Conservation (phyloP, 2,329 filamentous ascomycete genomes). For the Trichoderma harzianum region DNA sequence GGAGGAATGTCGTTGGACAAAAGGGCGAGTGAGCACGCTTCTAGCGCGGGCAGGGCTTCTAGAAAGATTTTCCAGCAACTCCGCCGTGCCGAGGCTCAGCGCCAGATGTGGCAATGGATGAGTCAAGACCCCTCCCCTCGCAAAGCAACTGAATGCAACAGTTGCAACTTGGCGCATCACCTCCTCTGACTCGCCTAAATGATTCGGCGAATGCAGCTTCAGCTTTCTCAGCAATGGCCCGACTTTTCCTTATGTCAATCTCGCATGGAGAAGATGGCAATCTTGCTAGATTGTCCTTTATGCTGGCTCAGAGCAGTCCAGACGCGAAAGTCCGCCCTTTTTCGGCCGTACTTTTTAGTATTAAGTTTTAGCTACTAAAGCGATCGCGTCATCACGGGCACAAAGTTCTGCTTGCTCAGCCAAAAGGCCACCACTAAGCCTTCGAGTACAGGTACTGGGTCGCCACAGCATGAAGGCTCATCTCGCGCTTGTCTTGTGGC, state of each 20-base stretch:
- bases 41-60: conserved; percentile 9
- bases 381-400: conserved; percentile 9
- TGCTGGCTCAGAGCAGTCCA: background rate
- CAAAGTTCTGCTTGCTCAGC: background rate
- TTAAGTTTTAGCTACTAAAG: background rate
- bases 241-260: background rate
- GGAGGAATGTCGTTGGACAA: background rate
- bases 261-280: background rate
- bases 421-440: background rate
- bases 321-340: background rate
- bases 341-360: conserved; percentile 4
- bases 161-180: background rate
- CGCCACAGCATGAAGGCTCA: background rate
- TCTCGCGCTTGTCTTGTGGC: background rate
- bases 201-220: background rate
- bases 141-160: background rate
- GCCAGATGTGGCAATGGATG: background rate
- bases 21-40: background rate
- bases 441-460: background rate
- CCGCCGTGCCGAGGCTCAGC: conserved; percentile 2
- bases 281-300: background rate
- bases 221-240: background rate
- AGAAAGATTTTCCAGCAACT: background rate
- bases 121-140: background rate
- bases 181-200: conserved; percentile 4